phyloP scores from a whole-genome alignment of 306 rosid genomes.

The Vigna radiata region DNA sequence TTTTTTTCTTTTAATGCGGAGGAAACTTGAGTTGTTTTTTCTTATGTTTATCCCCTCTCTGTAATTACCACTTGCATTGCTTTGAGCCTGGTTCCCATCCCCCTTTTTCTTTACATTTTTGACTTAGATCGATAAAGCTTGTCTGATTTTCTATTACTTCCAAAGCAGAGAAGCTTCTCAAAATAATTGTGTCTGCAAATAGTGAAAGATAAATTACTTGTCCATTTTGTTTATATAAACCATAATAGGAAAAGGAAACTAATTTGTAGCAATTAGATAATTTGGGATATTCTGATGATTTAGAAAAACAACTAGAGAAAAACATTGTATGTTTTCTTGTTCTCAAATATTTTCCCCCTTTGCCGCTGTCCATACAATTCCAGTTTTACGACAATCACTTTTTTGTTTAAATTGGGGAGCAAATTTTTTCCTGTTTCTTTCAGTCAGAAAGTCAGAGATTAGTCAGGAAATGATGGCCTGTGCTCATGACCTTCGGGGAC shows the following conservation, averaged over 20 bases:
- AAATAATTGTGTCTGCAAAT: neutral
- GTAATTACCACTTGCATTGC: neutral
- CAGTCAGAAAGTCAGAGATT: conserved; percentile 59
- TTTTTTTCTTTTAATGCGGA: neutral
- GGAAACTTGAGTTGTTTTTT: conserved; percentile 2
- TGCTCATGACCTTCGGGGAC: conserved; percentile 68
- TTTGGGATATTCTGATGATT: conserved; percentile 13
- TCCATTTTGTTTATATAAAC: conserved; percentile 6
- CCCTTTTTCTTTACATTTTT: neutral
- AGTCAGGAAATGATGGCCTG: conserved; percentile 64
- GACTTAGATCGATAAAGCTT: neutral
- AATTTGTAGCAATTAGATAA: conserved; percentile 1
- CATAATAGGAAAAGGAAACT: neutral
- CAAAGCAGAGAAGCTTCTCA: neutral
- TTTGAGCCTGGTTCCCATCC: neutral
- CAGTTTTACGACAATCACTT: conserved; percentile 24
- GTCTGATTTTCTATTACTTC: neutral
- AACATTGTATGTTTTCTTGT: neutral
- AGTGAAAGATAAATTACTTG: neutral
- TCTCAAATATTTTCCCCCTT: conserved; percentile 8
- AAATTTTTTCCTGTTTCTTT: conserved; percentile 26
- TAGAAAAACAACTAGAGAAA: neutral
- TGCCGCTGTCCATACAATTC: conserved; percentile 23
- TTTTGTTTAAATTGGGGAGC: conserved; percentile 35
- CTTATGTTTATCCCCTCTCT: conserved; percentile 2